A percentile compares a stretch with the other conserved stretches of the same genome.
Conservation (phyloP, 345 rosid species). For the Linum lewisii region DNA sequence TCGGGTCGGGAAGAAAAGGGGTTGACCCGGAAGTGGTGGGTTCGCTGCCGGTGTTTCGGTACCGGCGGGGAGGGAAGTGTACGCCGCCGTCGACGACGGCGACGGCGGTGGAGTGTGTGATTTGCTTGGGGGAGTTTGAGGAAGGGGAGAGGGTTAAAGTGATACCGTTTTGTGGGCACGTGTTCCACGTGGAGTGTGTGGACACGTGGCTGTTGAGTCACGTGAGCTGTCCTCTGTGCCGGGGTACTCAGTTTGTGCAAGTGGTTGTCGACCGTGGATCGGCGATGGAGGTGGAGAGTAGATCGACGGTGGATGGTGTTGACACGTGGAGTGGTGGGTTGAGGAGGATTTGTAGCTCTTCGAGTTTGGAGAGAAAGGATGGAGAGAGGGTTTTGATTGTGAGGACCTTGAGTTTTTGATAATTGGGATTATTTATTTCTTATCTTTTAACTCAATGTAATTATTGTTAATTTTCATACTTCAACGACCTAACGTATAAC, state of each 20-base stretch:
- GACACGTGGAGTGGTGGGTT: conserved; percentile 14
- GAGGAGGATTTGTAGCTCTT: conserved; percentile 19
- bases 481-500: too few species aligned
- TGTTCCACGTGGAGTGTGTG: conserved; percentile 42
- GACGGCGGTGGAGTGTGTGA: conserved; percentile 30
- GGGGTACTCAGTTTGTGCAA: conserved; percentile 32
- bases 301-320: conserved; percentile 13
- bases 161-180: conserved; percentile 43
- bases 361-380: background rate
- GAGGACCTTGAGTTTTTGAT: conserved; percentile 20
- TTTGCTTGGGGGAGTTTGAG: conserved; percentile 56
- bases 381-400: background rate
- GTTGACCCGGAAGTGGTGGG: conserved; percentile 28
- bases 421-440: background rate
- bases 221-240: conserved; percentile 51
- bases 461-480: too few species aligned
- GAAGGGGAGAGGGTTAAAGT: conserved; percentile 32
- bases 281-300: background rate
- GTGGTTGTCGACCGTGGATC: background rate
- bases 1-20: conserved; percentile 15
- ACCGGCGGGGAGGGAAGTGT: conserved; percentile 29
- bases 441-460: background rate
- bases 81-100: background rate
- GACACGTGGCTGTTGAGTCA: conserved; percentile 46
- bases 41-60: conserved; percentile 35